These are phyloP conservation scores for Salvia hispanica DNA, from an alignment of 257 asterid genomes.

Conservation along the genomic window DNA sequence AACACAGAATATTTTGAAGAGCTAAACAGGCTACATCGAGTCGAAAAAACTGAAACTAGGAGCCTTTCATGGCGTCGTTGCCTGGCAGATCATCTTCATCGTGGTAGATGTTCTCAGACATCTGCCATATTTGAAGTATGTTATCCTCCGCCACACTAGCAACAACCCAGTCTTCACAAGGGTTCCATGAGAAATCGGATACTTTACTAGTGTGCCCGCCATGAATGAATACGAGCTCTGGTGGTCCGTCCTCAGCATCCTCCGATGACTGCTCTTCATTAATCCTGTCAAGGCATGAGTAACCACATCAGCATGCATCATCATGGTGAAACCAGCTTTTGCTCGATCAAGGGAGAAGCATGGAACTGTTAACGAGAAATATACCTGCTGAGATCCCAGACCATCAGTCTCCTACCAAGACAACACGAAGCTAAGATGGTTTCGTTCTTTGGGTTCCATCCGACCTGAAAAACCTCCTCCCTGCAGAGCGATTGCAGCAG, in stretches of 20 bases:
- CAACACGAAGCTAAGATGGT: slow-evolving; percentile 94
- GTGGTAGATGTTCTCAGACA: slow-evolving; percentile 95
- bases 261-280: slow-evolving; percentile 85
- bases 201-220: slow-evolving; percentile 97
- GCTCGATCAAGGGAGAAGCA: neutral
- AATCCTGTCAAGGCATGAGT: slow-evolving; percentile 46
- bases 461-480: slow-evolving; percentile 31
- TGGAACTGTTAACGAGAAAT: slow-evolving; percentile 13
- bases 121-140: slow-evolving; percentile 94
- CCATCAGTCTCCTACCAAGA: slow-evolving; percentile 91
- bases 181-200: slow-evolving; percentile 97
- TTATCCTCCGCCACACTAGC: slow-evolving; percentile 98
- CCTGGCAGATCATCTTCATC: slow-evolving; percentile 90
- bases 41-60: slow-evolving; percentile 31
- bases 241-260: slow-evolving; percentile 93
- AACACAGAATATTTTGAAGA: neutral
- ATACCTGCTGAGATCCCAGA: slow-evolving; percentile 99
- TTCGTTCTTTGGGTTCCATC: slow-evolving; percentile 49
- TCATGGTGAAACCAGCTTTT: neutral
- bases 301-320: neutral
- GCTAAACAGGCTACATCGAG: neutral
- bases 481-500: neutral
- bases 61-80: slow-evolving; percentile 52
- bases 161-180: slow-evolving; percentile 91
- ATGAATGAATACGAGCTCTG: slow-evolving; percentile 87